phyloP scores from a whole-genome alignment of 73 alveolate genomes.

The Blepharisma japonicum region DNA sequence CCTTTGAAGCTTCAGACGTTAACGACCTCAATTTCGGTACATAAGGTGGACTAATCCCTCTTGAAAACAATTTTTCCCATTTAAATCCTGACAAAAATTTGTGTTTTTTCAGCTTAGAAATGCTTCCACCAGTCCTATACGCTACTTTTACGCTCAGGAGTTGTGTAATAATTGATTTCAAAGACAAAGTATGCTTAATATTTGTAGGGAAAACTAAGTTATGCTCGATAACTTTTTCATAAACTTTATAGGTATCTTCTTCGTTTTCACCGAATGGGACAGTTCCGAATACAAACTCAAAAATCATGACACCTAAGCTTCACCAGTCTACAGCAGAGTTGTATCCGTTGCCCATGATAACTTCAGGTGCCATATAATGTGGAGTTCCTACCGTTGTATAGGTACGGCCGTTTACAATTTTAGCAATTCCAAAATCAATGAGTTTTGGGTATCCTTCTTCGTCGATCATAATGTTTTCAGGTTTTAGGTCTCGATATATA shows the following conservation, averaged over 20 bases:
- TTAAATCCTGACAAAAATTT: background rate
- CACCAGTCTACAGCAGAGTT: conserved; percentile 41
- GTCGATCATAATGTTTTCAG: conserved; percentile 48
- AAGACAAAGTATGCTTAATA: background rate
- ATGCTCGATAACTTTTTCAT: conserved; percentile 22
- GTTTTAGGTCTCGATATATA: conserved; percentile 38
- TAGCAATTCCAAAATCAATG: conserved; percentile 38
- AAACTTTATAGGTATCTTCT: conserved; percentile 29
- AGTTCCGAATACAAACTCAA: conserved; percentile 26
- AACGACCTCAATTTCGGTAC: background rate
- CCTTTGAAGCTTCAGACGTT: no score
- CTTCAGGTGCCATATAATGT: conserved; percentile 44
- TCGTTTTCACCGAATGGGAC: conserved; percentile 31
- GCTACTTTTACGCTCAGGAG: background rate
- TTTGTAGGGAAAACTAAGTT: background rate
- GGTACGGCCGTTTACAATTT: conserved; percentile 26
- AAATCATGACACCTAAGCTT: conserved; percentile 38
- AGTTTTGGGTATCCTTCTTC: conserved; percentile 41
- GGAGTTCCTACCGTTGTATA: conserved; percentile 42
- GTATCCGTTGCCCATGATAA: conserved; percentile 37
- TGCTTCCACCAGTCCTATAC: background rate
- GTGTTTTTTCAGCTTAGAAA: background rate
- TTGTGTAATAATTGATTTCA: background rate
- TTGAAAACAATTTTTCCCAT: conserved; percentile 5
- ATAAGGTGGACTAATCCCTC: background rate